Base-by-base conservation (phyloP, 768 basidiomycete genomes). In the Inosperma sp. region DNA sequence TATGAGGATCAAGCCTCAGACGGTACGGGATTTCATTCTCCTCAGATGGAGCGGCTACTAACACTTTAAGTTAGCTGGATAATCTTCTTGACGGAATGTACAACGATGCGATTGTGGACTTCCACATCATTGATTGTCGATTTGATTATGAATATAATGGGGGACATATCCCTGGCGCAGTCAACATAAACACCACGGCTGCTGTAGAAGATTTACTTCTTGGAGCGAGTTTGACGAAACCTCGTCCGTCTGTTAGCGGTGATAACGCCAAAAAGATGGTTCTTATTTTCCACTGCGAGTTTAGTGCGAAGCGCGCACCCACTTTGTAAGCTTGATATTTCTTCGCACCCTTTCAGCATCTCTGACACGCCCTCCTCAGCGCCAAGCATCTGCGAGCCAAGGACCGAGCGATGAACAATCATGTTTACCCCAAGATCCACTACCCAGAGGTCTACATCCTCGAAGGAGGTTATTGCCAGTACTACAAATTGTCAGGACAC, bases 381-480 rank as follows among this genome's bases (percentile, higher is more conserved):
- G 96, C 96, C 19, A 96, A 95, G 68, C 86, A 94, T 64, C 74
- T 98, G 22, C 86, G 96, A 49, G 86, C 88, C 25, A 86, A 82
- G 65, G 96, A 99, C 63, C 86, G 96, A 40, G 80, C 85, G 1
- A 70, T 88, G 73, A 97, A 97, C 69, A 84, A 88, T 55, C 86
- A 88, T 52, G 68, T 82, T 16, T 99, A 99, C 65, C 96, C 96
- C 4, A 87, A 80, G 63, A 84, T 97, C 34, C 88, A 90, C 68
- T 99, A 91, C 63, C 96, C 96, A 0, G 96, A 99, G 69, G 81
- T 98, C 14, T 99, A 98, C 71, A 81, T 99, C 59, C 81, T 99
- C 7, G 91, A 96, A 70, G 96, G 96, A 30, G 96, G 96, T 10
- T 99, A 97, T 68, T 91, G 84, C 58, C 79, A 82, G 35, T 98